These are phyloP conservation scores for Mesotaenium endlicherianum DNA, from an alignment of 139 green algal species.

Conservation along the genomic window DNA sequence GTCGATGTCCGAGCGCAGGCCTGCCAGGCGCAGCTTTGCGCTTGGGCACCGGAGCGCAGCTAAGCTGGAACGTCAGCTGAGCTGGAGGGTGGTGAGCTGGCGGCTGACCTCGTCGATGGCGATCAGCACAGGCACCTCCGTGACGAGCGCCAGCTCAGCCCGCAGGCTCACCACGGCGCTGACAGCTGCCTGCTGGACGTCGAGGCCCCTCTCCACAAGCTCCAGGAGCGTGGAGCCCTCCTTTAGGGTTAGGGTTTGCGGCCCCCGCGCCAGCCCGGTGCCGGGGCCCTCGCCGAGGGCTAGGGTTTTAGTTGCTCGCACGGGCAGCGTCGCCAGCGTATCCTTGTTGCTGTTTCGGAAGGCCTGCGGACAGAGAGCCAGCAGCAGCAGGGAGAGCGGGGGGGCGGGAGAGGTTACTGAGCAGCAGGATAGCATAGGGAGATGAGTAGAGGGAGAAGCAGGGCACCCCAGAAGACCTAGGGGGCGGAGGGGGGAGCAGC, in stretches of 20 bases:
- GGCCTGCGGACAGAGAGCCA: too few relatives aligned
- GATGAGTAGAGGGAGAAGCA: too few relatives aligned
- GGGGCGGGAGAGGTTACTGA: too few relatives aligned
- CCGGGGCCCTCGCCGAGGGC: conserved; percentile 26
- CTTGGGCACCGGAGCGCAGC: too few relatives aligned
- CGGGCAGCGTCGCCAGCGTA: conserved; percentile 13
- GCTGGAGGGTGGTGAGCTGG: too few relatives aligned
- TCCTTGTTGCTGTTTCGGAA: conserved; percentile 37
- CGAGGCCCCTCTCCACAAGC: conserved; percentile 1
- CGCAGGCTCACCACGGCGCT: conserved; percentile 30
- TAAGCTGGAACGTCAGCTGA: too few relatives aligned
- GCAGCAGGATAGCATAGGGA: too few relatives aligned
- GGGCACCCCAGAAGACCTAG: background rate
- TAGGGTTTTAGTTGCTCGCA: conserved; percentile 16
- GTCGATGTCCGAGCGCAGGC: too few relatives aligned
- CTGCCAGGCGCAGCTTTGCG: too few relatives aligned
- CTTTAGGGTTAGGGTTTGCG: background rate
- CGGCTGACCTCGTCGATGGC: conserved; percentile 46
- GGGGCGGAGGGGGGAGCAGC: background rate
- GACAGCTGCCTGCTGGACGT: conserved; percentile 12
- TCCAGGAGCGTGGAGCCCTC: conserved; percentile 2
- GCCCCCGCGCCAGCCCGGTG: conserved; percentile 13
- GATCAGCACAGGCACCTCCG: conserved; percentile 34
- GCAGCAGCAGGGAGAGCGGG: too few relatives aligned
- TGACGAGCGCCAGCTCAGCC: conserved; percentile 20